Base-by-base conservation (phyloP, 2,329 filamentous ascomycete genomes). In the Aspergillus novoparasiticus region DNA sequence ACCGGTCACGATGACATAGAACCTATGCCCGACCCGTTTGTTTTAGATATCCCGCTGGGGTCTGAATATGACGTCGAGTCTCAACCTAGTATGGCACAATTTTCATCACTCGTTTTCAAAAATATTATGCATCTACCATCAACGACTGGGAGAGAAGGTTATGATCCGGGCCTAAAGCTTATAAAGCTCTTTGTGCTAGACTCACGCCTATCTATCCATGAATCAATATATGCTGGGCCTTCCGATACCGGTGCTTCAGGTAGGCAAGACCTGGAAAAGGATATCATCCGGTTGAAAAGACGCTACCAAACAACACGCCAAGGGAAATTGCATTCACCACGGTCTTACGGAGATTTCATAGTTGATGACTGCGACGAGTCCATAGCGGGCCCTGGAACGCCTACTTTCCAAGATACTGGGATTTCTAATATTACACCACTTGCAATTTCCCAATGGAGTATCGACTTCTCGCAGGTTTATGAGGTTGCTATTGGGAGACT, bases 321-420 rank as follows among this genome's bases (percentile, higher is more conserved):
- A 45, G 57, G 63, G 55, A 63, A 36, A 6, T 14, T 30, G n/a
- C 30, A 56, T 19, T 48, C 56, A 56, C 55, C 57, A n/a, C 43
- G 43, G 53, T 63, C 62, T 26, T 60, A 67, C 16, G 67, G 70
- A 54, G 67, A 77, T 56, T 79, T 79, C 57, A 62, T 79, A n/a
- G 75, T 79, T 23, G 73, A 79, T 64, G 78, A 79, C 61, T 72
- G 67, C 72, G 73, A 78, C 59, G 75, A 76, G 61, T 72, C 72
- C 28, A 63, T 65, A 28, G 48, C 59, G 23, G 51, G 60, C 4
- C 53, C 34, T 43, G 66, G 48, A 34, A 34, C 63, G 45, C 57
- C 62, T 12, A 54, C 57, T 4, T 45, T 56, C 32, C 59, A 46
- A 60, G 59, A 64, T 54, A 56, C 56, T 11, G 64, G 64, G 12